A percentile compares a stretch with the other conserved stretches of the same genome.
These are phyloP conservation scores for Saturnispora quitensis DNA, from an alignment of 805 yeast species.

Conservation along the genomic window DNA sequence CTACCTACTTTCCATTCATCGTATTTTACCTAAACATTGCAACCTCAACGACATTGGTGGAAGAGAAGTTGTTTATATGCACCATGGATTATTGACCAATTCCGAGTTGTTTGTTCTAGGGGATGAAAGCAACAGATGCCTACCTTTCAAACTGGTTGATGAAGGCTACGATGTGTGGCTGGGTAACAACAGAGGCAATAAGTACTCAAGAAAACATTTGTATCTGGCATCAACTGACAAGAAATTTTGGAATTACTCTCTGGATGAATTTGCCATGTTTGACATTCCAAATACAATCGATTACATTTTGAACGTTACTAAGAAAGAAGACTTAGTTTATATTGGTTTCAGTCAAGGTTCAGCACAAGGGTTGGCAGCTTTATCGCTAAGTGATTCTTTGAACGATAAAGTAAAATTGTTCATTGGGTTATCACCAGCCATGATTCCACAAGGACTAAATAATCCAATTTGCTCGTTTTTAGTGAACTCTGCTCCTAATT, in stretches of 20 bases:
- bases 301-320: conserved; percentile 51
- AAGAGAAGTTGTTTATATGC: conserved; percentile 61
- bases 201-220: conserved; percentile 76
- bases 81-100: conserved; percentile 83
- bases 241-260: conserved; percentile 80
- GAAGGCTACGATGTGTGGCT: conserved; percentile 91
- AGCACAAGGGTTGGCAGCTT: conserved; percentile 83
- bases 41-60: background rate
- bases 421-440: conserved; percentile 88
- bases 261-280: conserved; percentile 85
- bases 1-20: conserved; percentile 67
- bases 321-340: conserved; percentile 42
- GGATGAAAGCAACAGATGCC: conserved; percentile 33
- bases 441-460: conserved; percentile 80
- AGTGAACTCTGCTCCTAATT: conserved; percentile 65
- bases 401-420: conserved; percentile 48
- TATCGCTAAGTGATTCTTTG: conserved; percentile 55
- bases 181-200: conserved; percentile 87
- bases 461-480: conserved; percentile 34
- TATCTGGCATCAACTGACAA: conserved; percentile 29
- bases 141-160: conserved; percentile 70
- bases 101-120: conserved; percentile 56
- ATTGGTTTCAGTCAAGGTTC: conserved; percentile 93
- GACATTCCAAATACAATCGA: conserved; percentile 83
- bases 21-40: conserved; percentile 35